phyloP scores from a whole-genome alignment of 2,329 filamentous ascomycete genomes.

The Colletotrichum sp. region DNA sequence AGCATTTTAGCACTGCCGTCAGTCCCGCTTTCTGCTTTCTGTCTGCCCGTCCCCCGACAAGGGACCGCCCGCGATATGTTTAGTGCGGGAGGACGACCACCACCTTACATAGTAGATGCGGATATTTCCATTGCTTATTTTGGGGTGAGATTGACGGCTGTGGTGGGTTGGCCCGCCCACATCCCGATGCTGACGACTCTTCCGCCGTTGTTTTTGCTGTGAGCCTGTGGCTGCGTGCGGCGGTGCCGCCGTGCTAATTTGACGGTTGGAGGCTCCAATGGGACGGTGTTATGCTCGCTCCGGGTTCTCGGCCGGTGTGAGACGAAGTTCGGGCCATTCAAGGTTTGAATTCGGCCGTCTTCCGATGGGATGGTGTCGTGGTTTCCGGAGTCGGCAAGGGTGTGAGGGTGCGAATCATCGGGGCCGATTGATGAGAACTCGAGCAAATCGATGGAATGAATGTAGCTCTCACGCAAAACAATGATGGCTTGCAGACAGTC shows the following conservation, averaged over 20 bases:
- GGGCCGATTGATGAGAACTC: neutral
- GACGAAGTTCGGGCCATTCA: neutral
- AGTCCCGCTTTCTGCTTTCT: neutral
- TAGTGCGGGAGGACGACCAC: neutral
- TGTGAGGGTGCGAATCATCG: neutral
- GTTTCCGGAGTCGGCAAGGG: neutral
- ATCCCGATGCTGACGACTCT: slow-evolving; percentile 7
- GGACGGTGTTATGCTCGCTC: neutral
- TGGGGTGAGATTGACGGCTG: neutral
- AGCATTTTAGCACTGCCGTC: slow-evolving; percentile 1
- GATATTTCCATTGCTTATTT: neutral
- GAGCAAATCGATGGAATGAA: neutral
- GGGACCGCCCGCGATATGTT: neutral
- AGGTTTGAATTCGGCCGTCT: neutral
- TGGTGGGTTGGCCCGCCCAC: neutral
- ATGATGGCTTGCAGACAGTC: neutral
- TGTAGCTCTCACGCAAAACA: neutral
- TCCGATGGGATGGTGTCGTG: neutral
- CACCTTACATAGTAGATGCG: neutral
- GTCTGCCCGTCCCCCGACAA: neutral
- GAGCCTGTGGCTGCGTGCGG: neutral
- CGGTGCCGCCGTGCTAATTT: neutral
- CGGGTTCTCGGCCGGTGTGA: neutral
- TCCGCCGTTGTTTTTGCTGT: neutral
- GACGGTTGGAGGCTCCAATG: neutral